These are phyloP conservation scores for Brettanomyces anomalus DNA, from an alignment of 805 yeast species.

Conservation along the genomic window DNA sequence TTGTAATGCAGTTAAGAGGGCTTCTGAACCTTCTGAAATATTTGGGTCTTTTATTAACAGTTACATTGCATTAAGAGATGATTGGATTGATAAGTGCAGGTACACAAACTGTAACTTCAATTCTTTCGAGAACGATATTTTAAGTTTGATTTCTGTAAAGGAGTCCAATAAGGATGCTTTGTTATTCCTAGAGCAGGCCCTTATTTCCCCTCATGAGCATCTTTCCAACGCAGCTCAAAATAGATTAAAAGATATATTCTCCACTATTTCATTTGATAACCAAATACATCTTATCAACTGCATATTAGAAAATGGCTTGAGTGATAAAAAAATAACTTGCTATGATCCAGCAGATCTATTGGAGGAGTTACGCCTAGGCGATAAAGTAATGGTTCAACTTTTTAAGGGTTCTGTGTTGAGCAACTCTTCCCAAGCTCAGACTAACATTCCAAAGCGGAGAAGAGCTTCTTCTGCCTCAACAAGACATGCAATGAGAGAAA, in stretches of 20 bases:
- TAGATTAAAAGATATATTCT: constrained; percentile 49
- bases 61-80: constrained; percentile 39
- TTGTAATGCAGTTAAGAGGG: constrained; percentile 29
- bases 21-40: constrained; percentile 37
- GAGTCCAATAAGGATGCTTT: constrained; percentile 52
- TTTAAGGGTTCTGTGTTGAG: constrained; percentile 36
- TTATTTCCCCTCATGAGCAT: constrained; percentile 35
- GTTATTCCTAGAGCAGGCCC: constrained; percentile 47
- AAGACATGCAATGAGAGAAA: constrained; percentile 65
- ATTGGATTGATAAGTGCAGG: constrained; percentile 35
- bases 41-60: constrained; percentile 35
- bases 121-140: constrained; percentile 48
- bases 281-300: constrained; percentile 51
- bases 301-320: constrained; percentile 42
- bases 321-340: constrained; percentile 26
- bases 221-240: constrained; percentile 40
- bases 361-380: constrained; percentile 45
- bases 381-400: constrained; percentile 48
- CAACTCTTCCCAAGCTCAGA: constrained; percentile 19
- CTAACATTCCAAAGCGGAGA: constrained; percentile 64
- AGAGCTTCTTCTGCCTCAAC: constrained; percentile 73
- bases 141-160: constrained; percentile 50
- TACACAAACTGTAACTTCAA: constrained; percentile 41
- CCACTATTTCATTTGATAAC: constrained; percentile 43
- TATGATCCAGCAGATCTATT: constrained; percentile 49